These are phyloP conservation scores for Fusarium domesticum DNA, from an alignment of 2,329 filamentous ascomycete genomes.

Conservation along the genomic window DNA sequence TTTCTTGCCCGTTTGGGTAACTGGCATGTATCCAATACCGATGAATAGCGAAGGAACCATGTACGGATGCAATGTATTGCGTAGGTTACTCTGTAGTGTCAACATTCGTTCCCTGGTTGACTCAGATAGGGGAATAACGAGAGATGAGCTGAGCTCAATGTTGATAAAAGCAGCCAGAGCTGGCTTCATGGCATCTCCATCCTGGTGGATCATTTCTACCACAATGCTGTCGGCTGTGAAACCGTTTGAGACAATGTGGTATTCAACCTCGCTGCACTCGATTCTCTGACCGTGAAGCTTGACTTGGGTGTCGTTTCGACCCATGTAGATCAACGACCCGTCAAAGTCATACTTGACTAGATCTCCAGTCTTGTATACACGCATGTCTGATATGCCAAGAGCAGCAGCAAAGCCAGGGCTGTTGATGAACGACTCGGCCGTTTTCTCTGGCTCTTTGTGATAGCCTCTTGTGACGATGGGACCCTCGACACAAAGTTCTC, in stretches of 20 bases:
- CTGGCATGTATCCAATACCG: too few relatives aligned
- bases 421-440: constrained; percentile 10
- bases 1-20: too few relatives aligned
- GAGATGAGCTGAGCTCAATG: too few relatives aligned
- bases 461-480: constrained; percentile 18
- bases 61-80: too few relatives aligned
- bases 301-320: constrained; percentile 57
- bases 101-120: too few relatives aligned
- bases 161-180: too few relatives aligned
- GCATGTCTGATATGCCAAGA: neutral
- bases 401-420: constrained; percentile 45
- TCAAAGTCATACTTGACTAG: constrained; percentile 42
- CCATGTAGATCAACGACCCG: constrained; percentile 43
- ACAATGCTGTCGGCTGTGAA: constrained; percentile 38
- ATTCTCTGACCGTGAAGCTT: constrained; percentile 59
- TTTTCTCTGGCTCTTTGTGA: constrained; percentile 9
- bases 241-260: constrained; percentile 38
- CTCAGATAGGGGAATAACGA: too few relatives aligned
- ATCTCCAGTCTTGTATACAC: constrained; percentile 49
- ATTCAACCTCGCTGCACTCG: constrained; percentile 47
- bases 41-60: too few relatives aligned
- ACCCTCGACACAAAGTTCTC: constrained; percentile 13
- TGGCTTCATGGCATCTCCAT: neutral
- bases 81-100: too few relatives aligned
- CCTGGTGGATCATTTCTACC: constrained; percentile 36